Base-by-base conservation (phyloP, 129 eudicot species). In the Centrapalus pauciflorus region DNA sequence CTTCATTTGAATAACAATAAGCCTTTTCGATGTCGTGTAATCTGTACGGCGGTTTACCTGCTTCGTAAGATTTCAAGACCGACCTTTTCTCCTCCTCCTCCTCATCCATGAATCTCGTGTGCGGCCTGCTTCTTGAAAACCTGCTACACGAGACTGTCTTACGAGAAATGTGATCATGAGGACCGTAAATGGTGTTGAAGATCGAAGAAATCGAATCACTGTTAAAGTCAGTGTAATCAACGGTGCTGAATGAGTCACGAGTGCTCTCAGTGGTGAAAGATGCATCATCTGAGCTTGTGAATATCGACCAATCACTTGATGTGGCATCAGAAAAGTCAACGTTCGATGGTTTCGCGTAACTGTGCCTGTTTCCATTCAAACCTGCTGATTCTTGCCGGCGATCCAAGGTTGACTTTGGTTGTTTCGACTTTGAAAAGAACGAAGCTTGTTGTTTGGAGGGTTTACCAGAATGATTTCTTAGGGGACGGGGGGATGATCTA, bases 191-290 rank as follows among this genome's bases (percentile, higher is more conserved):
- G 48, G 78, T 64, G 74, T 74, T 77, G 58, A 84, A 82, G 65
- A 91, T 76, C 9, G 94, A 85, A 37, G 90, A 82, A 66, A 87
- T 29, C 0, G 96, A 85, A 61, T 80, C 97, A 4, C 57, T 75
- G 73, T 71, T 29, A 34, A 76, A 79, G 50, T 88, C 92, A 12
- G 81, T 50, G 32, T 82, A 70, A 51, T 87, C 97, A 49, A 76
- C 77, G n/a, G 89, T 83, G 65, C 95, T 85, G 71, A 90, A 84
- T 17, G 97, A 90, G 80, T 90, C 97, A 38, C 97, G 66, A n/a
- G 97, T 87, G 68, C 97, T 90, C 75, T 90, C 97, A 3, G 96
- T 90, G 23, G 96, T 90, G 76, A 90, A 90, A 48, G 97, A 90
- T 50, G 97, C 91, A 0, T 90, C 97, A 20, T 90, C 97, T 13